Evolutionary conservation across 257 asterid species (phyloP).

Genomic region (Nicotiana obtusifolia): DNA sequence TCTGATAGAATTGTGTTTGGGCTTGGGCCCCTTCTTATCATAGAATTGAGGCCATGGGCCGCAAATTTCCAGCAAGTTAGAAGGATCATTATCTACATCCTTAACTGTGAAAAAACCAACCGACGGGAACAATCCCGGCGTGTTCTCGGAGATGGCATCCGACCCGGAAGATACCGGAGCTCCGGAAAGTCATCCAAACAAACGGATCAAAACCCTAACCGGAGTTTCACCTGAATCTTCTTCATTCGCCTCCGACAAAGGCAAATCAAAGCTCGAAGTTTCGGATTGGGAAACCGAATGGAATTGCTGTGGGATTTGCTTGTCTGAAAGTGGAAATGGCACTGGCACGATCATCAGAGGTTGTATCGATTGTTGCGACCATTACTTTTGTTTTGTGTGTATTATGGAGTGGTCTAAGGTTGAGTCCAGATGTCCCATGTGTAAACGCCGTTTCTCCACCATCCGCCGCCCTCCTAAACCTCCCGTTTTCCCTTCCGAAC

Average conservation of each 20-base stretch:
- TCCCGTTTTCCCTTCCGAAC: conserved; percentile 47
- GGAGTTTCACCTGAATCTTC: background rate
- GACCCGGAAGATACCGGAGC: background rate
- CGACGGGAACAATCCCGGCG: background rate
- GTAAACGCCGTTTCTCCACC: conserved; percentile 66
- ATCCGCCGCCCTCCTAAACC: conserved; percentile 60
- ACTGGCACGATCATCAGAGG: conserved; percentile 41
- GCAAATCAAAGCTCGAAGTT: conserved; percentile 30
- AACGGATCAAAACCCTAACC: conserved; percentile 17
- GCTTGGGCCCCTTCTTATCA: background rate
- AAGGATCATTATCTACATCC: background rate
- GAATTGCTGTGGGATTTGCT: conserved; percentile 60
- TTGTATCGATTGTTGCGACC: conserved; percentile 57
- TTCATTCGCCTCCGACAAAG: conserved; percentile 11
- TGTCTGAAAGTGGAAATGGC: conserved; percentile 35
- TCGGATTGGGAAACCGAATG: conserved; percentile 13
- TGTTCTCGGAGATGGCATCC: background rate
- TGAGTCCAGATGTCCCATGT: conserved; percentile 68
- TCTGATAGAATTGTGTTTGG: background rate
- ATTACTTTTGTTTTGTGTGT: conserved; percentile 67
- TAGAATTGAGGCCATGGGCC: background rate
- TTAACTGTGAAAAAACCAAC: background rate
- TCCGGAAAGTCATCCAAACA: background rate
- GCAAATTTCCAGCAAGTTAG: background rate
- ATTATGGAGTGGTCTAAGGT: conserved; percentile 83